Base-by-base conservation (phyloP, 106 monocot species). In the Ottelia alismoides region DNA sequence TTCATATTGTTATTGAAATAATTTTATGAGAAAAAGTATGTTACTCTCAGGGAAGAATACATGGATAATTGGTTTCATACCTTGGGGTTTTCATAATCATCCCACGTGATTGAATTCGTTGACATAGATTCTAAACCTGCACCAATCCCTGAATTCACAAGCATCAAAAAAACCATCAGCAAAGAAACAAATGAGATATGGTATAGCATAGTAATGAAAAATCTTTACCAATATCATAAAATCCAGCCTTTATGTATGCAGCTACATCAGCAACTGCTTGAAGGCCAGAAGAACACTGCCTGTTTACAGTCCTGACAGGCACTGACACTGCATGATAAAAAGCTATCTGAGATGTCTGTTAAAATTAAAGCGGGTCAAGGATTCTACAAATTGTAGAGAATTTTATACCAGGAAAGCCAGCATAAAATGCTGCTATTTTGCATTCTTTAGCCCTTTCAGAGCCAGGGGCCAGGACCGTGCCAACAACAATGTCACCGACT, bases 191-290 rank as follows among this genome's bases (percentile, higher is more conserved):
- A n/a, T n/a, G n/a, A n/a, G n/a, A n/a, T n/a, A n/a, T n/a, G n/a
- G n/a, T n/a, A n/a, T n/a, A n/a, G n/a, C n/a, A n/a, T n/a, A n/a
- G n/a, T n/a, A n/a, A 49, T 49, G 0, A 49, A 11, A 49, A 50
- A 43, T n/a, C 44, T 28, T 30, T 46, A 96, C 96, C 96, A 60
- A 96, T 89, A 48, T 96, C 85, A 59, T 96, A 96, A 56, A 78
- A 96, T n/a, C 96, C 96, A 72, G 96, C 84, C 70, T 82, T 96
- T 27, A 96, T 96, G 18, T 84, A 72, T 61, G 96, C 84, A 52
- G 76, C 96, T 46, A 96, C 96, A 76, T 96, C 96, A 48, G 89
- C 96, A 51, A 96, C 85, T 54, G 96, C 96, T 65, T 96, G 96
- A 56, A 96, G 79, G 18, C 96, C 89, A 62, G 96, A 96, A 2